Evolutionary conservation across 129 eudicot species (phyloP).

Genomic region (Ambrosia trifida): DNA sequence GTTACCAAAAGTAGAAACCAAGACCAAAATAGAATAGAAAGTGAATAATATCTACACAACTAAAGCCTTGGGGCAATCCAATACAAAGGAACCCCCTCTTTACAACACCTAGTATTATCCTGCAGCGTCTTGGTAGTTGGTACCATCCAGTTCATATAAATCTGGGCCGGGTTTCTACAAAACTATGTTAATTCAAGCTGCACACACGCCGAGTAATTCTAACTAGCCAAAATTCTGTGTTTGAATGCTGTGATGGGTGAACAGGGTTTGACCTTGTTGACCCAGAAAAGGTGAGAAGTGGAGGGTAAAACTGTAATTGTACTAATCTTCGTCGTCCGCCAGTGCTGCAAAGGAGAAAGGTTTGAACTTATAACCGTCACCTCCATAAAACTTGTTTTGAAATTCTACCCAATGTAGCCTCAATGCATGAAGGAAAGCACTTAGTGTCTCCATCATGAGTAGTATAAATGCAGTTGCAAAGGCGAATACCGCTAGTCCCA

Average conservation of each 20-base stretch:
- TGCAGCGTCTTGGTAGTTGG: constrained; percentile 25
- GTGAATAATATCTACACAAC: constrained; percentile 30
- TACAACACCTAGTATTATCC: constrained; percentile 38
- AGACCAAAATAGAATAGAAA: not conserved
- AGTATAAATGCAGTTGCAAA: constrained; percentile 94
- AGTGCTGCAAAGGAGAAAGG: constrained; percentile 85
- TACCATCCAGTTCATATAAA: constrained; percentile 18
- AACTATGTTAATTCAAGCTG: constrained; percentile 44
- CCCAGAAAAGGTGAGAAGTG: constrained; percentile 6
- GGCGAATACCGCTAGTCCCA: constrained; percentile 81
- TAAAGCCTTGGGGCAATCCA: constrained; percentile 6
- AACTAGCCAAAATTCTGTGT: constrained; percentile 44
- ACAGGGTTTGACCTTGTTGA: constrained; percentile 14
- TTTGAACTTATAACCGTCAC: constrained; percentile 86
- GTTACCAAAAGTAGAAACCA: constrained; percentile 1
- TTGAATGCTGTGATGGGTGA: constrained; percentile 6
- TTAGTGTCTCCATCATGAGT: constrained; percentile 95
- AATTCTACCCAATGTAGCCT: constrained; percentile 99
- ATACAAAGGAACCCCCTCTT: constrained; percentile 41
- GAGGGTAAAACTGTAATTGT: constrained; percentile 29
- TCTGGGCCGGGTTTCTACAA: constrained; percentile 35
- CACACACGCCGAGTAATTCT: constrained; percentile 30
- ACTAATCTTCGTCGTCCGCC: constrained; percentile 82
- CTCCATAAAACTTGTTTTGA: constrained; percentile 84
- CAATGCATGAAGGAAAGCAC: constrained; percentile 95